phyloP scores from a whole-genome alignment of 116 monocot species.

The Iris pallida region DNA sequence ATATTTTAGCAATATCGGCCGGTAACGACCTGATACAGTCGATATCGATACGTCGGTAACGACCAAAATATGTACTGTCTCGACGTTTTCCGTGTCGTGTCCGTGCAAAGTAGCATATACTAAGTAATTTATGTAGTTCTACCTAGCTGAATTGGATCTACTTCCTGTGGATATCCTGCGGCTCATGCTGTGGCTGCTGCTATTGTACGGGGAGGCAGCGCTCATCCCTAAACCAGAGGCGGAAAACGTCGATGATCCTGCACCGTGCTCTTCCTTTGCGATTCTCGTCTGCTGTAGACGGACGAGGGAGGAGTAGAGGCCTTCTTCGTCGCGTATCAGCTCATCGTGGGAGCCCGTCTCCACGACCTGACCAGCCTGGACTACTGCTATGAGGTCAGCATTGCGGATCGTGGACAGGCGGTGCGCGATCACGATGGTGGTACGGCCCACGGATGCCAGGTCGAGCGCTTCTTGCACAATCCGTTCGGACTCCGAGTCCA shows the following conservation, averaged over 20 bases:
- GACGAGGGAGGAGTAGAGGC: conserved; percentile 50
- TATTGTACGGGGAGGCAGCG: background rate
- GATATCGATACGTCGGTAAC: no score
- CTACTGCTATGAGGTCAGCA: conserved; percentile 53
- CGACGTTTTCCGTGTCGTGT: no score
- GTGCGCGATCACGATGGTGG: conserved; percentile 68
- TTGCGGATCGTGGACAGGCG: conserved; percentile 66
- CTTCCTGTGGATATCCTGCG: conserved; percentile 24
- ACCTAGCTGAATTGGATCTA: conserved; percentile 21
- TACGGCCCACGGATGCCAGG: conserved; percentile 41
- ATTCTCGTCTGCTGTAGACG: conserved; percentile 25
- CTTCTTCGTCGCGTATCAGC: conserved; percentile 28
- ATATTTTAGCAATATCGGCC: no score
- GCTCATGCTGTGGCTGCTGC: conserved; percentile 19
- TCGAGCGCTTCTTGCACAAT: conserved; percentile 73
- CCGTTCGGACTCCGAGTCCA: conserved; percentile 68
- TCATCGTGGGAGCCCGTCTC: conserved; percentile 63
- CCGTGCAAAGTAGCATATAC: no score
- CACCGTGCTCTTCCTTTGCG: background rate
- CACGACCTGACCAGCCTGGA: conserved; percentile 43
- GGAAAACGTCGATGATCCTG: background rate
- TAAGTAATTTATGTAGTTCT: background rate
- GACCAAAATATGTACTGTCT: no score
- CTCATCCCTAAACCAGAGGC: no score
- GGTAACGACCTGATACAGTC: no score